Base-by-base conservation (phyloP, 2,329 filamentous ascomycete genomes). In the Penicillium sp. region DNA sequence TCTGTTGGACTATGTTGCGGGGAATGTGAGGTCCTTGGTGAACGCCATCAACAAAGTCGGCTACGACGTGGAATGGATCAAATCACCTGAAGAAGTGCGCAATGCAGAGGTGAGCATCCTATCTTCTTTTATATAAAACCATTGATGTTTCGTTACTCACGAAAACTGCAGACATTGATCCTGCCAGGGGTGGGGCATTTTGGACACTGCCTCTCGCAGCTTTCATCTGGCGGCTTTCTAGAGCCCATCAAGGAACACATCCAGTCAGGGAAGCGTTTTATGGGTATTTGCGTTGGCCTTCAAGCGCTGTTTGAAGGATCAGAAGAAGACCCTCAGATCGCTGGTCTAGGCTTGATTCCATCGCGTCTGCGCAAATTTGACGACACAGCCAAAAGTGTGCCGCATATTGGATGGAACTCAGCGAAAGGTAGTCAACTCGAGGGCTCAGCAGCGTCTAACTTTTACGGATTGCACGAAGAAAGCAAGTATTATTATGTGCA, bases 401-500 rank as follows among this genome's bases (percentile, higher is more conserved):
- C 94, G 40, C 95, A 99, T 76, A 99, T 99, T 72, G 94, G 94
- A 55, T 99, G 94, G 94, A 99, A 99, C 75, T 91, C 87, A 64
- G 94, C 95, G 46, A 87, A 86, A 65, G 74, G 60, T 65, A 73
- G 59, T 63, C 76, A 66, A 59, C 77, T 72, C 59, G 70, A 55
- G 60, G 74, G 69, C 57, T 71, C 70, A 9, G 68, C 64, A 60
- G 68, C 75, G 18, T 75, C 83, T 61, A 83, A 79, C 63, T 82
- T 97, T 57, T 97, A 93, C 72, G 91, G 89, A 57, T 76, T 99
- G 54, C 79, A 83, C 26, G 86, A 90, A 0, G 81, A 82, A 53
- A 96, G 90, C 69, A 99, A 97, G 74, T 99, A 99, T 79, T 99
- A 99, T 77, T 99, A 99, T 70, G 93, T 99, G 56, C 94, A 99